A percentile compares a stretch with the other conserved stretches of the same genome.
These are phyloP conservation scores for Nicotiana undulata DNA, from an alignment of 257 asterid genomes.

Conservation along the genomic window DNA sequence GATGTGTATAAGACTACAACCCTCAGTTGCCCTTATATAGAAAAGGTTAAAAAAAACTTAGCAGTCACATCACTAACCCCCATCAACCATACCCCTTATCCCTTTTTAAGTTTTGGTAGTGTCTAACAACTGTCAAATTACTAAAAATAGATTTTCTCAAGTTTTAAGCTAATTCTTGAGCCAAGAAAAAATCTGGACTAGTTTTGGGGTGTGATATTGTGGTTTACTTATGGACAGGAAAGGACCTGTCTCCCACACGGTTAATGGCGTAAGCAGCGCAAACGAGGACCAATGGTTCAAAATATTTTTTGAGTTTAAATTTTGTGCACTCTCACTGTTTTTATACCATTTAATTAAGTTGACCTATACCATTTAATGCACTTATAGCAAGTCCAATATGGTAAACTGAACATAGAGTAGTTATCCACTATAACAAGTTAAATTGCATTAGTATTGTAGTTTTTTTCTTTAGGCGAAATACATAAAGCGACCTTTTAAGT, in stretches of 20 bases:
- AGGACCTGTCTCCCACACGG: background rate
- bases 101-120: background rate
- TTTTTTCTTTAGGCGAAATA: too few relatives aligned
- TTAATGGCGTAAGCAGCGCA: background rate
- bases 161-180: background rate
- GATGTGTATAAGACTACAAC: background rate
- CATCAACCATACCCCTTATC: background rate
- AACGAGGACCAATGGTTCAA: background rate
- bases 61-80: background rate
- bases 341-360: too few relatives aligned
- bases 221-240: background rate
- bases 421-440: too few relatives aligned
- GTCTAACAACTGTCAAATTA: conserved; percentile 1
- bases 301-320: too few relatives aligned
- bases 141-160: background rate
- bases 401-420: too few relatives aligned
- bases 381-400: too few relatives aligned
- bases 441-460: too few relatives aligned
- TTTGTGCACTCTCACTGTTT: too few relatives aligned
- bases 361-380: too few relatives aligned
- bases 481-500: too few relatives aligned
- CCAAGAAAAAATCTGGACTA: background rate
- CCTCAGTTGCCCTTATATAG: background rate
- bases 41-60: background rate
- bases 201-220: background rate